phyloP scores from a whole-genome alignment of 495 filamentous ascomycete species.

The Xylaria acuta region DNA sequence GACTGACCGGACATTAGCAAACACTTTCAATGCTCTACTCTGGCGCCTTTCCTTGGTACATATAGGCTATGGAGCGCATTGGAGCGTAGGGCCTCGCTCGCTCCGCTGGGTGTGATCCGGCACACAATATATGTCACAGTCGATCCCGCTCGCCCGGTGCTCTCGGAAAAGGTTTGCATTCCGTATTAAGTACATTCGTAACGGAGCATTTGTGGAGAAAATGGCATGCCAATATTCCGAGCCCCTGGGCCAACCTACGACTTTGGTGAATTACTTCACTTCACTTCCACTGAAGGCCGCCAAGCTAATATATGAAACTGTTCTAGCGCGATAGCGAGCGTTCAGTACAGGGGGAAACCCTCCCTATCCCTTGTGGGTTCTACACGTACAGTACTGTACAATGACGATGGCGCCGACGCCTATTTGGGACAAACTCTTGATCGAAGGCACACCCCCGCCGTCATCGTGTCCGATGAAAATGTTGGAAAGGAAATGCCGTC shows the following conservation, averaged over 20 bases:
- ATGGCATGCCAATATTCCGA: conserved; percentile 17
- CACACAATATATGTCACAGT: background rate
- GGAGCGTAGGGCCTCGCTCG: background rate
- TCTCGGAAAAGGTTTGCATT: conserved; percentile 4
- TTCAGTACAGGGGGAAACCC: conserved; percentile 4
- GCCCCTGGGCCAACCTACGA: conserved; percentile 2
- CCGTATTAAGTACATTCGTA: conserved; percentile 15
- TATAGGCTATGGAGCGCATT: background rate
- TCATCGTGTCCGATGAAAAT: background rate
- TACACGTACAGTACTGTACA: background rate
- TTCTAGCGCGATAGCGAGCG: conserved; percentile 17
- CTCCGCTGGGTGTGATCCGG: background rate
- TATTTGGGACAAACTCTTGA: background rate
- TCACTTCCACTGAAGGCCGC: background rate
- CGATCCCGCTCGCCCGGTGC: conserved; percentile 3
- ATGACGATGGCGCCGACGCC: conserved; percentile 13
- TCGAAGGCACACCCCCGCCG: conserved; percentile 15
- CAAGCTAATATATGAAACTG: background rate
- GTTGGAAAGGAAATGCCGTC: background rate
- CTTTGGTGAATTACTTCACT: background rate
- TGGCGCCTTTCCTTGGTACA: background rate
- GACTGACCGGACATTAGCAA: background rate
- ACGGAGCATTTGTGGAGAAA: conserved; percentile 16
- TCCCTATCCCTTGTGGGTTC: conserved; percentile 5
- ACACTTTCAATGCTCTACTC: background rate